Evolutionary conservation across 2,329 filamentous ascomycete genomes (phyloP), one percentile per base, ranked within the genome.

Genomic region (Trichoderma atrobrunneum): DNA sequence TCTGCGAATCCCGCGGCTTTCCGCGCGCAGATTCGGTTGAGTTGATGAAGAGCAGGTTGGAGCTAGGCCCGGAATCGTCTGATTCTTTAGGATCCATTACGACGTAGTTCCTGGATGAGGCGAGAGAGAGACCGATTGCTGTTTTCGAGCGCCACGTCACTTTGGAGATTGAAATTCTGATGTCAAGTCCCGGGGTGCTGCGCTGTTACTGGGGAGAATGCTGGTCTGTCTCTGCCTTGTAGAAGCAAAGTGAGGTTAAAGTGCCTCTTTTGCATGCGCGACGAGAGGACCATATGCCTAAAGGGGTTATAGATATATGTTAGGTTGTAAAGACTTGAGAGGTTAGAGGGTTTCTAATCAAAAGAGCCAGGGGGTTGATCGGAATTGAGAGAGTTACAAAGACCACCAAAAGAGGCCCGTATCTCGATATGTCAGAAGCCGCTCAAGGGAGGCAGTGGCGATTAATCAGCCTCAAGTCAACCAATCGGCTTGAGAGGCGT

Each of bases 21-120:
- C 65, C 57, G 21, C 21, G 66, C 1, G 66, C 36, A 18, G 71
- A 67, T 2, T 57, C 65, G 6, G 65, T 59, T 32, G 71, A 70
- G 39, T 70, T 69, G 48, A 72, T 62, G 56, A 72, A 72, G 26
- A 72, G 66, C 18, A 72, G 48, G n/a, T 48, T 57, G 11, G 57
- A 48, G 24, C 65, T 39, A 11, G 48, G 21, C 21, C 21, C 48
- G 5, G 48, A 54, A 54, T 24, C 48, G 21, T 24, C 48, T 54
- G 48, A 14, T 14, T 24, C 11, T 12, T 54, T 24, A 2, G 48
- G 21, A 24, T 54, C 48, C 48, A 54, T 54, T 14, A 43, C 39
- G 39, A 43, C 39, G 39, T 43, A 24, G 48, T 54, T 54, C 8
- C 48, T 43, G 5, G 48, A 24, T 54, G 48, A 54, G 5, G n/a